Evolutionary conservation across 2,329 filamentous ascomycete species (phyloP).

Genomic region (Arthrobotrys sphaeroides): DNA sequence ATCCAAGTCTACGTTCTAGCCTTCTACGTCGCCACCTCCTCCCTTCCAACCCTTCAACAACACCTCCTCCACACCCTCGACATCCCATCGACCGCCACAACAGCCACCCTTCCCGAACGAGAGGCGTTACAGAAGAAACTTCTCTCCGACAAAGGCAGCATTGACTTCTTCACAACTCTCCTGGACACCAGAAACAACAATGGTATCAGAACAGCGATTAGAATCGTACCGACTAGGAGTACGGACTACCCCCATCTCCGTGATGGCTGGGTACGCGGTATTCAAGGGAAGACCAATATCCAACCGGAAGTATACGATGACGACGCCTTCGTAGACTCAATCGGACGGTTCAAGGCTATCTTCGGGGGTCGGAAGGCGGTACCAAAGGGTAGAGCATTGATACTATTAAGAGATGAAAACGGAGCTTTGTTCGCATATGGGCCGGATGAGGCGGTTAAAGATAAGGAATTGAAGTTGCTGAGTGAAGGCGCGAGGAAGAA

Average conservation of each 20-base stretch:
- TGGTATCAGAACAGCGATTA: conserved; percentile 78
- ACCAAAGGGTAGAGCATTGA: conserved; percentile 79
- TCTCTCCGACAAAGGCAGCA: conserved; percentile 73
- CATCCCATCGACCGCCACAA: conserved; percentile 69
- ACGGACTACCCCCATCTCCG: conserved; percentile 93
- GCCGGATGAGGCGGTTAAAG: conserved; percentile 68
- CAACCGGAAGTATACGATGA: conserved; percentile 68
- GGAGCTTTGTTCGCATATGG: conserved; percentile 69
- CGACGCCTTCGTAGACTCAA: conserved; percentile 77
- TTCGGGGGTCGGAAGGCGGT: conserved; percentile 78
- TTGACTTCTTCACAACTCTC: conserved; percentile 59
- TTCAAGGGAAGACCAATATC: conserved; percentile 68
- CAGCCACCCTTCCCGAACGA: conserved; percentile 83
- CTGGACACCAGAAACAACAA: conserved; percentile 57
- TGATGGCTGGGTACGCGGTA: conserved; percentile 87
- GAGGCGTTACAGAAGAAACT: conserved; percentile 75
- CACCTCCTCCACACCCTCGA: conserved; percentile 64
- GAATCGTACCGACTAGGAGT: conserved; percentile 88
- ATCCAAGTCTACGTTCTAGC: conserved; percentile 96
- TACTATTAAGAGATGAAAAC: conserved; percentile 73
- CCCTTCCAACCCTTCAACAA: conserved; percentile 81
- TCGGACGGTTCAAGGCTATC: conserved; percentile 81
- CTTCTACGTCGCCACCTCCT: conserved; percentile 84
- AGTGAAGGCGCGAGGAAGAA: conserved; percentile 61
- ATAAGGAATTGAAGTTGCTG: conserved; percentile 60